A percentile compares a stretch with the other conserved stretches of the same genome.
These are phyloP conservation scores for Angomonas deanei DNA, from an alignment of 208 protist species.

Conservation along the genomic window DNA sequence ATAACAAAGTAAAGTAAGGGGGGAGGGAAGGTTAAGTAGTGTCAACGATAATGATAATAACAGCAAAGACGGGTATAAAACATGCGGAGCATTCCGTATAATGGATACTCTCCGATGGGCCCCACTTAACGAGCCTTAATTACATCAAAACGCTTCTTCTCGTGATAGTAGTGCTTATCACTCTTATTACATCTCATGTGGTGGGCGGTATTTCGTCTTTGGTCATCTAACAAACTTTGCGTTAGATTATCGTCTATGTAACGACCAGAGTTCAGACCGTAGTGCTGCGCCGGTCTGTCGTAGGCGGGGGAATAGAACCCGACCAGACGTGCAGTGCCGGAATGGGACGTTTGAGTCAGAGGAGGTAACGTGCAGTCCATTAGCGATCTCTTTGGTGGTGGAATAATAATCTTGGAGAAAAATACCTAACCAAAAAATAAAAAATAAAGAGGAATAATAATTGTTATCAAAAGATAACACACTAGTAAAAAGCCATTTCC, in stretches of 20 bases:
- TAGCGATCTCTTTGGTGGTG: neutral
- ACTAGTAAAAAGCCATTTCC: no score
- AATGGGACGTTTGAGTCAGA: slow-evolving; percentile 10
- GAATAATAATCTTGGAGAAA: no score
- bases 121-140: slow-evolving; percentile 9
- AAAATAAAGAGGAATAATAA: no score
- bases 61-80: no score
- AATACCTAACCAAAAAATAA: no score
- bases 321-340: slow-evolving; percentile 41
- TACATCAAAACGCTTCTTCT: slow-evolving; percentile 11
- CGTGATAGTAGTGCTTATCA: slow-evolving; percentile 25
- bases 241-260: slow-evolving; percentile 48
- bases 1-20: no score
- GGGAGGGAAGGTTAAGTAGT: no score
- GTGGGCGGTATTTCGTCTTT: slow-evolving; percentile 21
- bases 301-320: slow-evolving; percentile 47
- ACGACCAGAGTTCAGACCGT: slow-evolving; percentile 20
- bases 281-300: slow-evolving; percentile 29
- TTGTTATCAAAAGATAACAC: no score
- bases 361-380: neutral
- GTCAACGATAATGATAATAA: no score
- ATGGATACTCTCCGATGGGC: neutral
- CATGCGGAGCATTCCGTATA: no score
- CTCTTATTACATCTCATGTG: slow-evolving; percentile 41
- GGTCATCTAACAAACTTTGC: slow-evolving; percentile 53